Evolutionary conservation across 345 rosid genomes (phyloP), one percentile per base, ranked within the genome.

Genomic region (Eucalyptus marginata): DNA sequence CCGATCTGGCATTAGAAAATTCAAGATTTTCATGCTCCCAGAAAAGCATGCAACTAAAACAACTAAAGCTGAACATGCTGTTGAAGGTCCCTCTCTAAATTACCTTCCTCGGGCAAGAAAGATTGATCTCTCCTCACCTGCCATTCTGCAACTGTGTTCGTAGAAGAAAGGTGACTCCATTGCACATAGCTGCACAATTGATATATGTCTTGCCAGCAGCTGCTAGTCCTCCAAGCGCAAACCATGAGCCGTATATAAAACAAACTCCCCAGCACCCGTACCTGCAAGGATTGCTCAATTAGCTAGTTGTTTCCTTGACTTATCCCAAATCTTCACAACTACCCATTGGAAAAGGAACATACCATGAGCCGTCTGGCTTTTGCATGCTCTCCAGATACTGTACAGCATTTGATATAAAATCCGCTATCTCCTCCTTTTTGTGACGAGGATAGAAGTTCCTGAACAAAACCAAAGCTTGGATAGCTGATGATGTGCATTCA

Each of bases 191-290:
- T 6, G 87, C 79, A 46, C 92, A 89, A 47, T 93, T 90, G 15
- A 56, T 7, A 84, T 93, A 93, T 11, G 90, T 92, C 89, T 91
- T 94, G 5, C 96, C 96, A 18, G 90, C 92, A 33, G 95, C 94
- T 29, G 92, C 89, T 31, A 92, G 91, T 3, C 93, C 94, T 85
- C 87, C 92, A 16, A 94, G 93, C 4, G 93, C 93, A 88, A 94
- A 93, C 92, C 92, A 89, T 29, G 94, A 86, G 20, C 92, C 94
- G 43, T 94, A 93, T 50, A 89, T 91, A 92, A 93, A 94, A 89
- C 94, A 94, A 40, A 94, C 87, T 44, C 96, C 96, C 96, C 96
- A 93, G 40, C 89, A 89, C 25, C 96, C 96, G 43, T 93, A 94
- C 94, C 92, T 92, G 64, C 86, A 66, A 46, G 54, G 31, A 22